Evolutionary conservation across 2,329 filamentous ascomycete genomes (phyloP).

Genomic region (Helminthosporium solani): DNA sequence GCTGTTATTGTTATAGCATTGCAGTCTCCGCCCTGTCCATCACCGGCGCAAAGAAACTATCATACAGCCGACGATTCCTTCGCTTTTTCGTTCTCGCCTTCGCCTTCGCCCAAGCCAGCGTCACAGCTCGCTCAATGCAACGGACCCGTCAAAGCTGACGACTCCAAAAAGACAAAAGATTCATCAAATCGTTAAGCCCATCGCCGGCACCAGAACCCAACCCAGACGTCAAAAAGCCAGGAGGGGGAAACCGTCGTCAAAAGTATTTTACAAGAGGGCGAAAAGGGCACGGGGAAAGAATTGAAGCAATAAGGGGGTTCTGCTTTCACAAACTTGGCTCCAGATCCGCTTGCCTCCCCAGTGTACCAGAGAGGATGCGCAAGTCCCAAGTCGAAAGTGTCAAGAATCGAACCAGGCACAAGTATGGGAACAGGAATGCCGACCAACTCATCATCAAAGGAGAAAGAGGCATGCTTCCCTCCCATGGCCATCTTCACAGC

Average conservation of each 20-base stretch:
- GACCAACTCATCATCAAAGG: neutral
- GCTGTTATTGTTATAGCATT: neutral
- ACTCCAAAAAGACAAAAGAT: constrained; percentile 13
- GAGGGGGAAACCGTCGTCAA: constrained; percentile 1
- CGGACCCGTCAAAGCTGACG: constrained; percentile 4
- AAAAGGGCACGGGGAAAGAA: neutral
- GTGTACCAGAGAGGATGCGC: too few species aligned
- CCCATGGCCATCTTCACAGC: neutral
- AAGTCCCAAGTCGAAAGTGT: too few species aligned
- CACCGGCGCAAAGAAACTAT: constrained; percentile 3
- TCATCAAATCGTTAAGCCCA: constrained; percentile 24
- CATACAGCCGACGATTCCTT: constrained; percentile 7
- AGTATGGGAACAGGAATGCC: neutral
- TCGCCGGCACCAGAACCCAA: constrained; percentile 16
- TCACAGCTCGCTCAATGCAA: constrained; percentile 10
- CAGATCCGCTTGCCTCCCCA: too few species aligned
- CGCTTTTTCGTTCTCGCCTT: constrained; percentile 4
- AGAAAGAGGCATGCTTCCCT: neutral
- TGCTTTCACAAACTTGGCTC: too few species aligned
- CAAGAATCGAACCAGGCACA: neutral
- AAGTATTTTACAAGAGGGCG: constrained; percentile 18
- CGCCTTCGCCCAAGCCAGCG: constrained; percentile 9
- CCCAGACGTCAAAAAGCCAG: neutral
- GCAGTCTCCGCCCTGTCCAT: neutral
- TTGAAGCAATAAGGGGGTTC: neutral